Conservation (phyloP, 768 basidiomycete species). For the Phylloporus rhodoxanthus region DNA sequence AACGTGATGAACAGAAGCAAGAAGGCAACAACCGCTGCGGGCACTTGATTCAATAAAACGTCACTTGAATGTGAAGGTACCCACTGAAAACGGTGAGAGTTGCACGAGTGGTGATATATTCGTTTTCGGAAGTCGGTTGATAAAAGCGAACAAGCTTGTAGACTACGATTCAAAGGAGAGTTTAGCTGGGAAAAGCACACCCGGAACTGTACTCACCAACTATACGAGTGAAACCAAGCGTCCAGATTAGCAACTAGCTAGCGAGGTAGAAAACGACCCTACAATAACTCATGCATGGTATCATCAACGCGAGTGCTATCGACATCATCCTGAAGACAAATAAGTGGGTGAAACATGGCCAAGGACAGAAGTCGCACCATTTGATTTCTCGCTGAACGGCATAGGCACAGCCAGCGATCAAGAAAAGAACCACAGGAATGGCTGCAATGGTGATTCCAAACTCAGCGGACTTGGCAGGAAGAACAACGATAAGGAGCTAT, state of each 20-base stretch:
- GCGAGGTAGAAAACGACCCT: constrained; percentile 27
- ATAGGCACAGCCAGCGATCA: constrained; percentile 58
- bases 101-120: constrained; percentile 69
- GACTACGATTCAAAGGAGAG: constrained; percentile 38
- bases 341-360: neutral
- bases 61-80: constrained; percentile 17
- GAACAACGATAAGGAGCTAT: constrained; percentile 80
- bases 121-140: constrained; percentile 44
- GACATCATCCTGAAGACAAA: constrained; percentile 52
- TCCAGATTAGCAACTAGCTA: constrained; percentile 1
- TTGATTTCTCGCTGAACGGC: constrained; percentile 80
- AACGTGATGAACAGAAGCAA: constrained; percentile 70
- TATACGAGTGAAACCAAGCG: constrained; percentile 6
- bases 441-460: constrained; percentile 80
- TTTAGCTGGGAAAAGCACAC: neutral
- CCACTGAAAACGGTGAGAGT: constrained; percentile 79
- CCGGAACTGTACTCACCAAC: constrained; percentile 22
- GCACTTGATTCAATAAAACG: neutral
- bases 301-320: constrained; percentile 66
- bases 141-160: constrained; percentile 87
- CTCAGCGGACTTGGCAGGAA: constrained; percentile 58
- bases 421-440: constrained; percentile 68
- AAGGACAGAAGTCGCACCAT: constrained; percentile 41
- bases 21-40: constrained; percentile 68
- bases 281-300: constrained; percentile 75